A percentile compares a stretch with the other conserved stretches of the same genome.
These are phyloP conservation scores for Pestalotiopsis sp. DNA, from an alignment of 2,329 filamentous ascomycete genomes.

Conservation along the genomic window DNA sequence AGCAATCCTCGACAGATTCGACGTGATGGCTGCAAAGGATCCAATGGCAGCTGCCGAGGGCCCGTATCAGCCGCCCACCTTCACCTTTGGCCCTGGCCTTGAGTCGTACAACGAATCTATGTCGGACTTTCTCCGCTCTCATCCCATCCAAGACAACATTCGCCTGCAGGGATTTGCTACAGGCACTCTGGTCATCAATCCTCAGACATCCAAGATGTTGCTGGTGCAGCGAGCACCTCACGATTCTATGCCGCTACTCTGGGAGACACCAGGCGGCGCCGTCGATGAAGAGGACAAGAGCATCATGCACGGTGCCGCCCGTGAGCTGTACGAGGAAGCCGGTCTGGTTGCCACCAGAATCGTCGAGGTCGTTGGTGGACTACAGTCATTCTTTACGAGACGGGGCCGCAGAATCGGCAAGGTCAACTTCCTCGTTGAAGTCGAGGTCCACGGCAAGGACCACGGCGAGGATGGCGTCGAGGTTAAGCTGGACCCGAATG, in stretches of 20 bases:
- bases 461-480: not conserved
- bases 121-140: slow-evolving; percentile 22
- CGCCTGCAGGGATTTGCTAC: slow-evolving; percentile 26
- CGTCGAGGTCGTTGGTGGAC: slow-evolving; percentile 24
- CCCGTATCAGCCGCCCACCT: slow-evolving; percentile 17
- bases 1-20: not conserved
- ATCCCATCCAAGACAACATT: slow-evolving; percentile 10
- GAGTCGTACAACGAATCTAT: slow-evolving; percentile 23
- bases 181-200: slow-evolving; percentile 32
- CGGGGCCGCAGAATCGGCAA: slow-evolving; percentile 25
- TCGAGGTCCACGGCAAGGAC: slow-evolving; percentile 21
- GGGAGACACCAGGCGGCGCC: slow-evolving; percentile 45
- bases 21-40: not conserved
- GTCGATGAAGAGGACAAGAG: slow-evolving; percentile 38
- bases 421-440: slow-evolving; percentile 30
- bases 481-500: slow-evolving; percentile 34
- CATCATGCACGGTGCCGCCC: slow-evolving; percentile 38
- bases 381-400: slow-evolving; percentile 21
- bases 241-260: slow-evolving; percentile 38
- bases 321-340: slow-evolving; percentile 46
- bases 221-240: slow-evolving; percentile 40
- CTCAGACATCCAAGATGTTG: slow-evolving; percentile 29
- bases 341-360: slow-evolving; percentile 29
- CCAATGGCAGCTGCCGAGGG: not conserved
- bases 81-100: slow-evolving; percentile 22